Base-by-base conservation (phyloP, 495 filamentous ascomycete genomes). In the Tuber melanosporum region DNA sequence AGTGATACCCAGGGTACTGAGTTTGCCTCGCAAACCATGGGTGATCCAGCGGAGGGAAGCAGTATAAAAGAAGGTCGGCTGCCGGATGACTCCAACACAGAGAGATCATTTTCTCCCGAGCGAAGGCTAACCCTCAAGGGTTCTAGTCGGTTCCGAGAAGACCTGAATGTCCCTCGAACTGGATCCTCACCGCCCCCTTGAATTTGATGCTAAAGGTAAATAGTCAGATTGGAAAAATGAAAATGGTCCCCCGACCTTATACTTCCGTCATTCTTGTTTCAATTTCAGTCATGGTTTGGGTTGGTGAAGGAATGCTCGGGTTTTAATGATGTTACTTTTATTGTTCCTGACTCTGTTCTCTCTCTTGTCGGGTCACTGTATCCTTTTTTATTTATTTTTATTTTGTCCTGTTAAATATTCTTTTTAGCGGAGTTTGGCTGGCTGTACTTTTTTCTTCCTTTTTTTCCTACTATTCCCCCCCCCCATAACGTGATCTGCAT, bases 1-100 rank as follows among this genome's bases (percentile, higher is more conserved):
- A 94, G 93, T 74, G 93, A 97, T 57, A 83, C 78, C 14, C 78
- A 80, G 41, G 78, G 77, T 8, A 71, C 77, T 19, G 78, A 80
- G 20, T 74, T 71, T 75, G 71, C 74, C 39, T 71, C 73, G 20
- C 62, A 79, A 57, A 69, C 77, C 5, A 36, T 66, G 57, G 72
- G 71, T 39, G 78, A 80, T 49, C 77, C 46, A 9, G 73, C 77
- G 14, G 78, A 74, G 71, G 57, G 57, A 66, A 66, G 57, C 5
- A 66, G 57, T 66, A 36, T 66, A 36, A 66, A 32, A 74, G 79
- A 81, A 71, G 76, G 71, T 42, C 76, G 49, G 69, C n/a, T 73
- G 19, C 75, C 71, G 8, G 79, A 81, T 36, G 73, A 73, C 17
- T 74, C 79, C 43, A 76, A 76, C 22, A 71, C 76, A 19, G 57